Evolutionary conservation across 2,329 filamentous ascomycete genomes (phyloP), one percentile per base, ranked within the genome.

Genomic region (Penicillium sp.): DNA sequence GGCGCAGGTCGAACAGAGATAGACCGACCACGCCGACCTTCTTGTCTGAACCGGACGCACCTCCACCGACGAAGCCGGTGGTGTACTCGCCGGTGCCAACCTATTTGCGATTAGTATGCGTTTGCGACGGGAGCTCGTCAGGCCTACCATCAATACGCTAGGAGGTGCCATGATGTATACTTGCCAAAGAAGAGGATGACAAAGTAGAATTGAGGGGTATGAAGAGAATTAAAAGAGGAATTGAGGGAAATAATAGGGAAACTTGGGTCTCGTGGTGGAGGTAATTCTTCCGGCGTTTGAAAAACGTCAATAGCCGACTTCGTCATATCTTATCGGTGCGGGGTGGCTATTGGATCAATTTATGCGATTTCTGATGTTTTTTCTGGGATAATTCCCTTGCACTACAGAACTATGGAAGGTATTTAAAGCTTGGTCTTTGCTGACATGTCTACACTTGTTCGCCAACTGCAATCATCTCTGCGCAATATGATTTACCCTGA

Each of bases 1-100:
- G 83, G 54, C 92, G 85, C 60, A 96, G 80, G 71, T 96, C 92
- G 72, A 96, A 95, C 61, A 96, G 79, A 23, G 89, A 93, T 70
- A 96, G 77, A 38, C 89, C 92, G 16, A 96, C 92, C 9, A 96
- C 93, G 53, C 93, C 92, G 45, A 96, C 88, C 74, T 96, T 96
- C 79, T 96, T 96, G 80, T 96, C 93, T 45, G 90, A 95, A 10
- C 83, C 86, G 4, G 90, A 95, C 47, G 86, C 87, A 54, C 87
- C 88, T 55, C 85, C 86, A 52, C 89, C 90, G 52, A 96, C 91
- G 64, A 94, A 96, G 52, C 92, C 92, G 41, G 93, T 96, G 65
- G 93, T 96, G 81, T 96, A 96, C 81, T 96, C 92, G 67, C 92
- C 93, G 10, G 92, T 96, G 60, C 92, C 92, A 53, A 96, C 84